Evolutionary conservation across 768 basidiomycete genomes (phyloP), one percentile per base, ranked within the genome.

Genomic region (Russula emetica): DNA sequence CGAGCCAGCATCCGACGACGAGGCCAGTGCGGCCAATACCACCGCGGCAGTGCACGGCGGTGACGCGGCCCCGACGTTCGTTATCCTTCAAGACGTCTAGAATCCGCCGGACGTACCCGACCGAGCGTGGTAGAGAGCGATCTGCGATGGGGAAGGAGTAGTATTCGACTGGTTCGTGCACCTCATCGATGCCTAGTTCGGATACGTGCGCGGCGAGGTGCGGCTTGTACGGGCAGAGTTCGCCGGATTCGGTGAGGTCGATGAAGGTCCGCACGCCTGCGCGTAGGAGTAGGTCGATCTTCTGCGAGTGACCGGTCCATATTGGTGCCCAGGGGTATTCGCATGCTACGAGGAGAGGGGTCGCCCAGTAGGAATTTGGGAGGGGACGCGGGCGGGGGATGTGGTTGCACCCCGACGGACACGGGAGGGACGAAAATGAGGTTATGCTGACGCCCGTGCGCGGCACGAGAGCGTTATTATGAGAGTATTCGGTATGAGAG

Each of bases 281-380:
- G 11, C 76, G 76, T 28, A 92, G 83, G 56, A 92, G 79, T 0
- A 83, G 83, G 75, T 90, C 88, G 66, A 92, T 81, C 70, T 92
- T 90, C 66, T 87, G 86, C 28, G 71, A 59, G 30, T 66, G 63
- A 18, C 70, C 66, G 3, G 70, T 58, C 0, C 72, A 70, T 63
- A 79, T 80, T 5, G 86, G 87, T 20, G 82, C 76, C 84, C 86
- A 92, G 1, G 89, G 89, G 73, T 90, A 91, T 71, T 92, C 90
- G 81, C 88, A 90, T 0, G 89, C 90, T 59, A 90, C 79, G 40
- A 92, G 80, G 13, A 78, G 74, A 0, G 85, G 79, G 0, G 88
- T 90, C 0, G 88, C 89, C 90, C 90, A 92, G 76, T 91, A 91
- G 0, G 86, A 88, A 74, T 92, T 92, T n/a, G 87, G 87, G 70